A percentile compares a stretch with the other conserved stretches of the same genome.
Conservation (phyloP, 1,284 basidiomycete species). For the Leccinum fuscescens region DNA sequence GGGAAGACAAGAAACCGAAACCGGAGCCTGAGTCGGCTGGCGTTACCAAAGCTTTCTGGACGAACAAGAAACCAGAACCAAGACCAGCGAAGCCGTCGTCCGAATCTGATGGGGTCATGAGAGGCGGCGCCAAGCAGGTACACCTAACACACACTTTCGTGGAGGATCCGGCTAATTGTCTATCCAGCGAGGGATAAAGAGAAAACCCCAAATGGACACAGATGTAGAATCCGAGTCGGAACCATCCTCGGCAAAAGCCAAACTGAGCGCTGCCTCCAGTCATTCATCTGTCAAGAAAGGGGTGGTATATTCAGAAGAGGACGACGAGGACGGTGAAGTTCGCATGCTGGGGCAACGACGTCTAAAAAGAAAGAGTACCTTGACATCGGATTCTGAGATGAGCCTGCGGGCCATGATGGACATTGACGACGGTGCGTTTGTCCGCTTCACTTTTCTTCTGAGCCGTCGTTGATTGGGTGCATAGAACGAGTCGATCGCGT, state of each 20-base stretch:
- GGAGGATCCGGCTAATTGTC: conserved; percentile 10
- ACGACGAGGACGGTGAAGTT: conserved; percentile 55
- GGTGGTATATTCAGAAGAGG: conserved; percentile 57
- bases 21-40: conserved; percentile 8
- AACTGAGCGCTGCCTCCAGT: conserved; percentile 19
- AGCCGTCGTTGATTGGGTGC: neutral
- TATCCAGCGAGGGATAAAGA: conserved; percentile 55
- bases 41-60: neutral
- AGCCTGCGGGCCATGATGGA: conserved; percentile 71
- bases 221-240: conserved; percentile 48
- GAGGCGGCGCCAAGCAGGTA: conserved; percentile 12
- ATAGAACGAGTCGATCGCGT: conserved; percentile 50
- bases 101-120: neutral
- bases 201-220: conserved; percentile 45
- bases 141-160: neutral
- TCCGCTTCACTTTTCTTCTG: neutral
- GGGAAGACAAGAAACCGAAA: conserved; percentile 27
- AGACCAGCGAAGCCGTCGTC: neutral
- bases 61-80: neutral
- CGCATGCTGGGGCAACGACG: conserved; percentile 22
- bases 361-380: conserved; percentile 13
- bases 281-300: conserved; percentile 40
- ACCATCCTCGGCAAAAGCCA: conserved; percentile 7
- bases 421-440: conserved; percentile 60
- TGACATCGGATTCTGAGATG: conserved; percentile 35